Evolutionary conservation across 768 basidiomycete species (phyloP).

Genomic region (Lentinus brumalis): DNA sequence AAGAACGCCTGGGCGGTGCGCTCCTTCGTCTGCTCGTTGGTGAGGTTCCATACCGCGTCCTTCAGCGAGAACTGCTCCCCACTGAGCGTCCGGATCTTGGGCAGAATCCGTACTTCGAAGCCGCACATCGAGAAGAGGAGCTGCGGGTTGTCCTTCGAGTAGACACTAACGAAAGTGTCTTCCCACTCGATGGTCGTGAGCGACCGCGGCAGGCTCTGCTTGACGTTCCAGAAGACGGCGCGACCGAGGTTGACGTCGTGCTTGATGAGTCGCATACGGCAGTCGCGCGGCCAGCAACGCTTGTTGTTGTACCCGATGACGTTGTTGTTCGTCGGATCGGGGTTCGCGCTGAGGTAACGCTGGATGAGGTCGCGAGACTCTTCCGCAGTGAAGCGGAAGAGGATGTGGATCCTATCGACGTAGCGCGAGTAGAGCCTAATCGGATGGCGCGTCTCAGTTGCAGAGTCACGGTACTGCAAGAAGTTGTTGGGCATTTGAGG

Average conservation of each 20-base stretch:
- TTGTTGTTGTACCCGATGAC: conserved; percentile 99
- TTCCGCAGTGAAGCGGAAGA: conserved; percentile 97
- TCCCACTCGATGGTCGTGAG: conserved; percentile 99
- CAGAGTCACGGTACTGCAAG: conserved; percentile 93
- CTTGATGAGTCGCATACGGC: conserved; percentile 98
- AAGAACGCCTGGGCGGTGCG: conserved; percentile 97
- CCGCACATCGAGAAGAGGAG: conserved; percentile 98
- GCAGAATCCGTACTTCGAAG: conserved; percentile 97
- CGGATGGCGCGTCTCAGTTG: conserved; percentile 96
- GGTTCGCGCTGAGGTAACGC: conserved; percentile 94
- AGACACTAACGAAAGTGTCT: conserved; percentile 95
- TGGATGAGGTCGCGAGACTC: conserved; percentile 98
- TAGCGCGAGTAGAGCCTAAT: conserved; percentile 97
- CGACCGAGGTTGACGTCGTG: conserved; percentile 98
- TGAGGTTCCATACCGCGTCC: conserved; percentile 95
- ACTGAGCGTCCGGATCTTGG: conserved; percentile 92
- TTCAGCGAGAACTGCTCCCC: conserved; percentile 97
- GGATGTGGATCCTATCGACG: conserved; percentile 90
- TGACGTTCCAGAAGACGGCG: conserved; percentile 99
- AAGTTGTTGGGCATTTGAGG: conserved; percentile 98
- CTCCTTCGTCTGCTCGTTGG: conserved; percentile 97
- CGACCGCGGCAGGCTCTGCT: conserved; percentile 92
- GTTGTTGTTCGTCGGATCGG: conserved; percentile 98
- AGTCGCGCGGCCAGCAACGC: conserved; percentile 98
- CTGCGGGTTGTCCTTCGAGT: conserved; percentile 97